Evolutionary conservation across 2,329 filamentous ascomycete genomes (phyloP).

Genomic region (Fusarium pseudocircinatum): DNA sequence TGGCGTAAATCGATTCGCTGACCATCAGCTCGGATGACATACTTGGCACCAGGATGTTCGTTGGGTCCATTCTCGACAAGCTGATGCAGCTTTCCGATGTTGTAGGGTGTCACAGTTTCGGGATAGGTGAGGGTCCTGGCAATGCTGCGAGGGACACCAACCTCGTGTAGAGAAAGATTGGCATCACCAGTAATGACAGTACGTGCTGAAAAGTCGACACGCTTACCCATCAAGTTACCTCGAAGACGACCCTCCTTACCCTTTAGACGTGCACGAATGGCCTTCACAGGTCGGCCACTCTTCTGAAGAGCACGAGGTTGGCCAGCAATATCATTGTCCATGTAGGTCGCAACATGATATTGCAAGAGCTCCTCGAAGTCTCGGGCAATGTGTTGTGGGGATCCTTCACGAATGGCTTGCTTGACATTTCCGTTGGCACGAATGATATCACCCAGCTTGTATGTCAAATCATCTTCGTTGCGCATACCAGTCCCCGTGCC

Average conservation of each 20-base stretch:
- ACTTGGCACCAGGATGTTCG: conserved; percentile 94
- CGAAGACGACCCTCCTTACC: conserved; percentile 98
- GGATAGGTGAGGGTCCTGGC: conserved; percentile 94
- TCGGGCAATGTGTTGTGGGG: conserved; percentile 86
- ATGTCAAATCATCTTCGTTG: conserved; percentile 98
- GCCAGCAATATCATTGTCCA: conserved; percentile 99
- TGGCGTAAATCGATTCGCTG: conserved; percentile 95
- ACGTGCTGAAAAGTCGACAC: conserved; percentile 98
- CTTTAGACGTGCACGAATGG: conserved; percentile 96
- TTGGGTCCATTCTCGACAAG: conserved; percentile 94
- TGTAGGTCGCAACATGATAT: conserved; percentile 98
- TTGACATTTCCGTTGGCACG: conserved; percentile 96
- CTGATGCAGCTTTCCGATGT: conserved; percentile 89
- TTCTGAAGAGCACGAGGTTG: conserved; percentile 96
- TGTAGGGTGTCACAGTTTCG: conserved; percentile 97
- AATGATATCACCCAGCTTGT: conserved; percentile 98
- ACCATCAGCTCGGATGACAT: conserved; percentile 92
- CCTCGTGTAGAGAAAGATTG: conserved; percentile 94
- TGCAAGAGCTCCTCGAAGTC: conserved; percentile 94
- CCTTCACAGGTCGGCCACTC: conserved; percentile 95
- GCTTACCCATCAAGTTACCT: conserved; percentile 99
- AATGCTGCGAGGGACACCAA: conserved; percentile 94
- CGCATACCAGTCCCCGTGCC: conserved; percentile 91
- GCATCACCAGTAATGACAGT: conserved; percentile 99
- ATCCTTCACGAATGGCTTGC: conserved; percentile 89